phyloP scores from a whole-genome alignment of 2,329 filamentous ascomycete genomes.

The Colletotrichum nymphaeae region DNA sequence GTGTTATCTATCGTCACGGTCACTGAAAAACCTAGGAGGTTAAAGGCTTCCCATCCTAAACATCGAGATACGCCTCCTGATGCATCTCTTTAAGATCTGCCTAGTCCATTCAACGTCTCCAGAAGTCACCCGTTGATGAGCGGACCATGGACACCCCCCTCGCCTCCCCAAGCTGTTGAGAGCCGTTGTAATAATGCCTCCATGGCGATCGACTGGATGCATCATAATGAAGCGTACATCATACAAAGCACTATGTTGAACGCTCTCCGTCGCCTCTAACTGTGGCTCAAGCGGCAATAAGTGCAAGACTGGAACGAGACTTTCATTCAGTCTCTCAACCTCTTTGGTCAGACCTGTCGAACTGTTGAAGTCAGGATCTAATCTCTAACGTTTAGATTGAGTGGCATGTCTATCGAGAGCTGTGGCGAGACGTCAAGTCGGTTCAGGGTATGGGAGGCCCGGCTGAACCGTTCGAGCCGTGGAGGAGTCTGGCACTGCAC shows the following conservation, averaged over 20 bases:
- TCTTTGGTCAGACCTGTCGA: background rate
- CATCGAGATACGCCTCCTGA: background rate
- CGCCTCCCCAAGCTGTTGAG: background rate
- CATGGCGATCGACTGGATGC: background rate
- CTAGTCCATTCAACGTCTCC: background rate
- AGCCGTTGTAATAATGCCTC: background rate
- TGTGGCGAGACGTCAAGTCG: constrained; percentile 38
- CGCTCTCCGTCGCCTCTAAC: background rate
- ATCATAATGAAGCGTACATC: background rate
- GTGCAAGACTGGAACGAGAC: background rate
- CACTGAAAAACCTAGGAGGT: background rate
- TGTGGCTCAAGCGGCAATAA: background rate
- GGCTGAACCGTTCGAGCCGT: background rate
- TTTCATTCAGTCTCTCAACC: background rate
- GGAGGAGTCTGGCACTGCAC: background rate
- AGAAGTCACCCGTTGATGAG: background rate
- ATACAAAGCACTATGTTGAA: background rate
- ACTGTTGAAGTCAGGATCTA: background rate
- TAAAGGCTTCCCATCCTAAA: background rate
- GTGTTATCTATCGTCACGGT: background rate
- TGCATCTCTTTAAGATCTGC: no score
- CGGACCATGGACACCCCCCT: background rate
- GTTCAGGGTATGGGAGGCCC: constrained; percentile 17
- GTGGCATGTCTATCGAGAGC: constrained; percentile 6
- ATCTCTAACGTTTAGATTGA: background rate